Percentiles rank a stretch among this genome's conserved stretches.
Conservation (phyloP, 2,329 filamentous ascomycete species). For the Anthostomella pinea region DNA sequence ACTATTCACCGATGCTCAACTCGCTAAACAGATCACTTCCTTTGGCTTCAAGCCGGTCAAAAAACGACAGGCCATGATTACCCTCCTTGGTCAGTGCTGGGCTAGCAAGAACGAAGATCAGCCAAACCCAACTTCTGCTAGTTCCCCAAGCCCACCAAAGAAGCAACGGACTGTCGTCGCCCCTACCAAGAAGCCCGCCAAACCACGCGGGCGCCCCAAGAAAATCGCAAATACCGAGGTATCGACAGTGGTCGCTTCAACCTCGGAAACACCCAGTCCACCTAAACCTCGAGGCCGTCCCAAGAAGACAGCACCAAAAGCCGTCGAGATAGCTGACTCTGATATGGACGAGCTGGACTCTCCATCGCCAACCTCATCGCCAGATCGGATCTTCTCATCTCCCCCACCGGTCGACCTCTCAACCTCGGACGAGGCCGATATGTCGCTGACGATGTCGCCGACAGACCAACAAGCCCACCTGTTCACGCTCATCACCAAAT, state of each 20-base stretch:
- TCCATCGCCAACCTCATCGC: conserved; percentile 34
- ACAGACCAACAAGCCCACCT: conserved; percentile 43
- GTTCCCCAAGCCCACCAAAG: conserved; percentile 9
- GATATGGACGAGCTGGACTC: conserved; percentile 46
- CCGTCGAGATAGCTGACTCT: conserved; percentile 50
- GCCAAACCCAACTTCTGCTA: conserved; percentile 22
- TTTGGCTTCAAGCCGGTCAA: conserved; percentile 75
- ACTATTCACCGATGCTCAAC: conserved; percentile 58
- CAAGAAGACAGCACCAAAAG: conserved; percentile 9
- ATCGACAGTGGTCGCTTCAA: conserved; percentile 5
- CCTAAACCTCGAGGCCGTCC: conserved; percentile 12
- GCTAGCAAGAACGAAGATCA: conserved; percentile 46
- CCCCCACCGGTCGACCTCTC: conserved; percentile 42
- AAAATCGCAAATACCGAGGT: conserved; percentile 30
- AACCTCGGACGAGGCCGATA: conserved; percentile 40
- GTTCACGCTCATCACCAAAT: conserved; percentile 53
- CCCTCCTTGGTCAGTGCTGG: conserved; percentile 70
- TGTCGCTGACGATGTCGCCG: conserved; percentile 42
- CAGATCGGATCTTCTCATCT: conserved; percentile 43
- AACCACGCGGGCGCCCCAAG: conserved; percentile 41
- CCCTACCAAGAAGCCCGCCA: conserved; percentile 28
- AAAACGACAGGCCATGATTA: conserved; percentile 65
- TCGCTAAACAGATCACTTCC: conserved; percentile 58
- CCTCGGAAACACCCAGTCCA: conserved; percentile 4
- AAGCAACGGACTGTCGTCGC: conserved; percentile 6